A percentile compares a stretch with the other conserved stretches of the same genome.
Evolutionary conservation across 345 rosid genomes (phyloP).

Genomic region (Hibiscus trionum): DNA sequence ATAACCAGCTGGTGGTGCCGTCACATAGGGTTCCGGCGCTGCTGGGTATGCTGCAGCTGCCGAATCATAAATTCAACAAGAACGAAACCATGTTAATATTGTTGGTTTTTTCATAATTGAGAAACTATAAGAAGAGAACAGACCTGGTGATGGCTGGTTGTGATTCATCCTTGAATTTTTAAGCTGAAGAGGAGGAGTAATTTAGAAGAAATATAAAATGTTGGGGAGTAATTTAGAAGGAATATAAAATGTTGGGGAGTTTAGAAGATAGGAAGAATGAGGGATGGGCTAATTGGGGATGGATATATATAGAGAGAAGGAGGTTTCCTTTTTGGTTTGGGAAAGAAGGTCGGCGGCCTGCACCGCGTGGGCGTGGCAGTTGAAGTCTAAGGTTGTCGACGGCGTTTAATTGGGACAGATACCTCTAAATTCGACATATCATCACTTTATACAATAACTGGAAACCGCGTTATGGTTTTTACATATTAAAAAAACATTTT

Average conservation of each 20-base stretch:
- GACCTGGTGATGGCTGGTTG: neutral
- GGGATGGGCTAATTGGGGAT: no score
- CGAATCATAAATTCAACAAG: neutral
- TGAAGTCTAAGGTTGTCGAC: neutral
- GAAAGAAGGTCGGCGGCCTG: neutral
- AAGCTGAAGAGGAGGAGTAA: neutral
- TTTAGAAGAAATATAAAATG: neutral
- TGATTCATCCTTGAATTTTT: neutral
- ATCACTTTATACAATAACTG: no score
- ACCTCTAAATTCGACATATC: neutral
- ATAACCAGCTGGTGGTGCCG: constrained; percentile 5
- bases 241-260: no score
- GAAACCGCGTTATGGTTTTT: no score
- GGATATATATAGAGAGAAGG: neutral
- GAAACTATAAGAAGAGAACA: neutral
- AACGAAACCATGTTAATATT: neutral
- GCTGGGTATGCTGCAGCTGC: neutral
- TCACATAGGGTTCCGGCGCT: neutral
- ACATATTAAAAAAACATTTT: no score
- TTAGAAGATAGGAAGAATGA: neutral
- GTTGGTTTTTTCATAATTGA: neutral
- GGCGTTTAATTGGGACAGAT: no score
- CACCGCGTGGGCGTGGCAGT: neutral
- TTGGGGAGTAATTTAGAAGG: no score
- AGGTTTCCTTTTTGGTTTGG: neutral